Evolutionary conservation across 1,139 yeast genomes (phyloP).

Genomic region (Lodderomyces beijingensis): DNA sequence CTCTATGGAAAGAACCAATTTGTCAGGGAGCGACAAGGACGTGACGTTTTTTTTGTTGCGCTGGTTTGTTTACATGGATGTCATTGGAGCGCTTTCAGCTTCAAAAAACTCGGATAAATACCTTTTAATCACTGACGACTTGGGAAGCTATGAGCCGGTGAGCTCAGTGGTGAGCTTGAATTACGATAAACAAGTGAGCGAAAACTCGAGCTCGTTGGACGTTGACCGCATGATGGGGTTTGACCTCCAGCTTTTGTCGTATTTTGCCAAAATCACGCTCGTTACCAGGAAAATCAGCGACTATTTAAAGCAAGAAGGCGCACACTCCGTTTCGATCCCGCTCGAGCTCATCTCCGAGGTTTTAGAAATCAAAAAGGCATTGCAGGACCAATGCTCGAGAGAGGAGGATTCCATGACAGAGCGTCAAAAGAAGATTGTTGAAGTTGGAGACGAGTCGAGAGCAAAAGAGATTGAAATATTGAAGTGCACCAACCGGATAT

Average conservation of each 20-base stretch:
- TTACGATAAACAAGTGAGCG: background rate
- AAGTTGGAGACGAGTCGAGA: background rate
- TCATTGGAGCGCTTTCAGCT: constrained; percentile 55
- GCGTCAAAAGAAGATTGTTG: too few species aligned
- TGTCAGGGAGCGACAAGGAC: constrained; percentile 30
- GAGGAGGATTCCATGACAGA: constrained; percentile 38
- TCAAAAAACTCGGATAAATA: constrained; percentile 30
- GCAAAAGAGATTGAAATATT: constrained; percentile 35
- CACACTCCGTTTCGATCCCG: constrained; percentile 20
- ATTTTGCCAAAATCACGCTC: constrained; percentile 42
- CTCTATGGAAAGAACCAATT: constrained; percentile 6
- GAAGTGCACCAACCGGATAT: constrained; percentile 53
- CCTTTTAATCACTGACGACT: constrained; percentile 13
- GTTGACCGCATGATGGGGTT: constrained; percentile 60
- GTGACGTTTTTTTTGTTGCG: constrained; percentile 59
- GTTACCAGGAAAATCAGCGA: constrained; percentile 39
- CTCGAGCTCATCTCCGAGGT: constrained; percentile 39
- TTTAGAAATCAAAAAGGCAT: constrained; percentile 40
- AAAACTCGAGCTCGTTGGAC: constrained; percentile 17
- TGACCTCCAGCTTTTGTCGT: constrained; percentile 49
- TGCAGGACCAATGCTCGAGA: constrained; percentile 26
- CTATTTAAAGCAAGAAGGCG: constrained; percentile 14
- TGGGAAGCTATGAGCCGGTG: constrained; percentile 15
- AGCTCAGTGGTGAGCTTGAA: background rate
- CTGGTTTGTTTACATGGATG: constrained; percentile 71